A percentile compares a stretch with the other conserved stretches of the same genome.
These are phyloP conservation scores for Talaromyces liani DNA, from an alignment of 495 filamentous ascomycete genomes.

Conservation along the genomic window DNA sequence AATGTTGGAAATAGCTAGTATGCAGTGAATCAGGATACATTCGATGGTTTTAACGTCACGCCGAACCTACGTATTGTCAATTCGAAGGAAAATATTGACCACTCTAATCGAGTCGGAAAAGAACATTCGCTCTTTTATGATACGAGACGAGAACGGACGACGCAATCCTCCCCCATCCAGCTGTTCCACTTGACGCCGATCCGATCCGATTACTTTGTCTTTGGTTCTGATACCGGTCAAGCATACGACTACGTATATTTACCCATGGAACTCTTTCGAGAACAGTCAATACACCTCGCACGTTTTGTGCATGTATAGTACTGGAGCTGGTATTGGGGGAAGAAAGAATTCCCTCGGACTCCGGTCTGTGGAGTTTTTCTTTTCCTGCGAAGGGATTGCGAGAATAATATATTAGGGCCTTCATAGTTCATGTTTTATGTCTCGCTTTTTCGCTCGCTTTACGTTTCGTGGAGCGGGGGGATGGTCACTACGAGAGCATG, in stretches of 20 bases:
- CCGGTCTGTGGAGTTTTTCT: conserved; percentile 13
- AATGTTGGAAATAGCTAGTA: background rate
- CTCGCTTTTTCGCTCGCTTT: conserved; percentile 20
- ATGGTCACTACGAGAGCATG: conserved; percentile 37
- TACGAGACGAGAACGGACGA: background rate
- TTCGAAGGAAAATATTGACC: too few relatives aligned
- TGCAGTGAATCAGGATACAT: background rate
- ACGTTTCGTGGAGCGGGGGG: background rate
- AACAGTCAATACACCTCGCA: conserved; percentile 34
- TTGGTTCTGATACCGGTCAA: conserved; percentile 1
- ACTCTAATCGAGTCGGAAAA: too few relatives aligned
- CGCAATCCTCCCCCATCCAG: conserved; percentile 25
- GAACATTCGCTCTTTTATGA: background rate
- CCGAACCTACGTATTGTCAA: too few relatives aligned
- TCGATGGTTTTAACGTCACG: background rate
- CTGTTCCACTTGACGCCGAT: conserved; percentile 26
- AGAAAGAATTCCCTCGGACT: conserved; percentile 15
- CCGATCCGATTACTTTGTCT: conserved; percentile 1
- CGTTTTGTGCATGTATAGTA: conserved; percentile 41
- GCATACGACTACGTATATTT: conserved; percentile 7
- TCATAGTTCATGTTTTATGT: conserved; percentile 43
- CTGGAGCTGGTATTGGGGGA: conserved; percentile 31
- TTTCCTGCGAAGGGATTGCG: conserved; percentile 22
- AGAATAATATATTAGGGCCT: conserved; percentile 38
- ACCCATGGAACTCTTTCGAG: conserved; percentile 32